Evolutionary conservation across 495 filamentous ascomycete species (phyloP).

Genomic region (Penicillium cinerascens): DNA sequence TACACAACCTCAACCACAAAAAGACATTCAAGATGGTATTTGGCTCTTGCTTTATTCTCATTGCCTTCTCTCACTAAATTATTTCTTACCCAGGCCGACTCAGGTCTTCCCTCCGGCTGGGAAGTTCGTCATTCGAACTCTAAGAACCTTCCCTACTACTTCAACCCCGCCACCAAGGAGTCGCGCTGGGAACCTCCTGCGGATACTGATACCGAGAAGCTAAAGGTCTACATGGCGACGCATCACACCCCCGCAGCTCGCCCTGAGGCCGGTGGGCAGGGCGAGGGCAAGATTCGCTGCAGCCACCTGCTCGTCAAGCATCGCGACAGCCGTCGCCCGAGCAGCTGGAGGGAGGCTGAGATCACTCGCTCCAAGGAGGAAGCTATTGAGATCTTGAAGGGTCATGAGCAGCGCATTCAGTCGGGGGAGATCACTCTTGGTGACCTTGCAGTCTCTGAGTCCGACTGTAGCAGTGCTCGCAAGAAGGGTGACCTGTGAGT

Average conservation of each 20-base stretch:
- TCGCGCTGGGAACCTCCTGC: constrained; percentile 92
- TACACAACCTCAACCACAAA: not conserved
- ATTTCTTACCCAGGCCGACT: constrained; percentile 48
- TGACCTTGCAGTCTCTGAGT: constrained; percentile 81
- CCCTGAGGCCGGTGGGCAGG: constrained; percentile 44
- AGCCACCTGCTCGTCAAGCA: constrained; percentile 95
- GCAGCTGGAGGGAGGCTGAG: constrained; percentile 84
- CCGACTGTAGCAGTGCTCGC: constrained; percentile 89
- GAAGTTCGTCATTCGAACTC: constrained; percentile 94
- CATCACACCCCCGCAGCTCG: constrained; percentile 63
- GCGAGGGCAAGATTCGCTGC: constrained; percentile 84
- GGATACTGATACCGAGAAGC: constrained; percentile 80
- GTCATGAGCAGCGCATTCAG: constrained; percentile 69
- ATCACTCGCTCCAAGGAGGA: constrained; percentile 88
- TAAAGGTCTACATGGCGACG: constrained; percentile 87
- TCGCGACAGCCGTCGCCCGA: constrained; percentile 75
- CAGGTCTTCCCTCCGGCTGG: constrained; percentile 84
- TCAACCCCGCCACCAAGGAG: constrained; percentile 75
- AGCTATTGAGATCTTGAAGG: constrained; percentile 70
- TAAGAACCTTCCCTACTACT: constrained; percentile 98
- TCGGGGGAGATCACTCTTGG: constrained; percentile 63
- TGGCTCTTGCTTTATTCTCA: not conserved
- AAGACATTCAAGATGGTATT: constrained; percentile 10
- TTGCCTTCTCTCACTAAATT: not conserved
- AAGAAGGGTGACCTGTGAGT: constrained; percentile 88